Conservation (phyloP, 805 yeast genomes). For the Wickerhamomyces alni region DNA sequence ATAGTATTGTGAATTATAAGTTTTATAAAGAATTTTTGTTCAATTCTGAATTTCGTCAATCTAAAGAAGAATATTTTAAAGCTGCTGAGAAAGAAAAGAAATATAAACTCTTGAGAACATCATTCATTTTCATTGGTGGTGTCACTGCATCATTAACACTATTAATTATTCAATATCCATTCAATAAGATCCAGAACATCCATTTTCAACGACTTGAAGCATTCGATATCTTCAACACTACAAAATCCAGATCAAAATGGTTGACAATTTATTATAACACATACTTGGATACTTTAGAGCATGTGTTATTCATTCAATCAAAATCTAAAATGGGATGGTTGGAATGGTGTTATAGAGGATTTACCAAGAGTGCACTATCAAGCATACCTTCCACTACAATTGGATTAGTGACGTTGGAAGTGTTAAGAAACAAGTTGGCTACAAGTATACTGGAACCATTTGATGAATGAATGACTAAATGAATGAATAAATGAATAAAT, state of each 20-base stretch:
- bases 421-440: conserved; percentile 47
- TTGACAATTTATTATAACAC: conserved; percentile 58
- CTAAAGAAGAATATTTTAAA: conserved; percentile 18
- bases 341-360: conserved; percentile 75
- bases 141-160: conserved; percentile 77
- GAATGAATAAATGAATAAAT: conserved; percentile 1
- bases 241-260: conserved; percentile 14
- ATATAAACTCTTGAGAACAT: conserved; percentile 49
- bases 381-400: conserved; percentile 86
- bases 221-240: conserved; percentile 53
- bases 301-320: conserved; percentile 45
- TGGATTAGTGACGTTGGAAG: conserved; percentile 80
- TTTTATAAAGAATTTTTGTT: conserved; percentile 30
- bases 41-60: conserved; percentile 20
- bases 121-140: conserved; percentile 77
- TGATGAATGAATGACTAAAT: neutral
- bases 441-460: conserved; percentile 12
- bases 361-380: conserved; percentile 60
- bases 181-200: conserved; percentile 70
- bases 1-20: conserved; percentile 37
- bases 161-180: conserved; percentile 77
- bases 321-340: conserved; percentile 53
- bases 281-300: conserved; percentile 68
- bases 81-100: conserved; percentile 21
- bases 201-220: conserved; percentile 79